A percentile compares a stretch with the other conserved stretches of the same genome.
Conservation (phyloP, 2,329 filamentous ascomycete species). For the Zymoseptoria ardabiliae region DNA sequence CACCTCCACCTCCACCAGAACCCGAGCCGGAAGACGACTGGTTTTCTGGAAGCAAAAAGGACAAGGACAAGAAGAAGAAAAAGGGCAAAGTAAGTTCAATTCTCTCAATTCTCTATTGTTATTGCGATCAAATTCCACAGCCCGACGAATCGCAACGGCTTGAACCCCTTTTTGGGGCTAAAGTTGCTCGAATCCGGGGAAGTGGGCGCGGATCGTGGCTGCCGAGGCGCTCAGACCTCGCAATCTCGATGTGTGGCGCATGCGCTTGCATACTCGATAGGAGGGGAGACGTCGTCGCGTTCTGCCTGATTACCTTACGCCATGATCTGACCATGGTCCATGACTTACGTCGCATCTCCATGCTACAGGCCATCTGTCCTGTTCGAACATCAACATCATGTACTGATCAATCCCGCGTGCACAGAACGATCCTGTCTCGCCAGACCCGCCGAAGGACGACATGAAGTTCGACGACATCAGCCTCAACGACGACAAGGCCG, state of each 20-base stretch:
- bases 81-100: slow-evolving; percentile 28
- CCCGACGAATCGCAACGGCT: slow-evolving; percentile 11
- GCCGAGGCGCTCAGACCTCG: slow-evolving; percentile 21
- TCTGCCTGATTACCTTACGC: background rate
- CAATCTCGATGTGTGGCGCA: slow-evolving; percentile 22
- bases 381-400: background rate
- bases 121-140: slow-evolving; percentile 1
- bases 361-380: background rate
- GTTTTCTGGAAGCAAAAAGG: slow-evolving; percentile 15
- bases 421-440: slow-evolving; percentile 23
- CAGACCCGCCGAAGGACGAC: slow-evolving; percentile 20
- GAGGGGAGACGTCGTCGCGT: background rate
- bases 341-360: background rate
- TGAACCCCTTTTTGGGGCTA: slow-evolving; percentile 7
- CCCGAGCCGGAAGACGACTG: slow-evolving; percentile 22
- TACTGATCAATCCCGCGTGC: slow-evolving; percentile 10
- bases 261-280: slow-evolving; percentile 20
- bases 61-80: slow-evolving; percentile 27
- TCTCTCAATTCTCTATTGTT: slow-evolving; percentile 5
- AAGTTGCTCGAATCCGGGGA: slow-evolving; percentile 4
- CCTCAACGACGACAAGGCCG: slow-evolving; percentile 37
- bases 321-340: slow-evolving; percentile 7
- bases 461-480: slow-evolving; percentile 42
- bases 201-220: slow-evolving; percentile 15
- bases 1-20: slow-evolving; percentile 17